Evolutionary conservation across 164 flowering plant genomes (phyloP), one percentile per base, ranked within the genome.

Genomic region (Vitis labrusca): DNA sequence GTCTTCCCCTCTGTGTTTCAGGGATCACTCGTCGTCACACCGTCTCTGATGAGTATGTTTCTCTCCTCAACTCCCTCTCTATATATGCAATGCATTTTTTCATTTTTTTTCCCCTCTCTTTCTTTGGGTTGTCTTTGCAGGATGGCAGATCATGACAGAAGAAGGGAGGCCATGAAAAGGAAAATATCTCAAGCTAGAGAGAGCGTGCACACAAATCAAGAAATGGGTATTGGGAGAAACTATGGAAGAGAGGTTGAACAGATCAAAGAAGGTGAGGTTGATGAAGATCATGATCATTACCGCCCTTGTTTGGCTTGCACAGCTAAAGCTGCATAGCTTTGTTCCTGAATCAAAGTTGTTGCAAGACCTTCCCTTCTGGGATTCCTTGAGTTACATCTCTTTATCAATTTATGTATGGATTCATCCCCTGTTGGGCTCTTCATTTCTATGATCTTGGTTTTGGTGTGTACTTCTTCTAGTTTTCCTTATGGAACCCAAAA

Each of bases 71-170:
- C 57, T 57, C 50, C 60, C 59, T 68, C 66, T 67, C 72, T 64
- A 27, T 66, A 23, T 23, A 37, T 37, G 44, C 44, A 3, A 37
- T 37, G 7, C 44, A 37, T 37, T 37, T 37, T 37, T 37, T 37
- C 44, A 37, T 3, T 37, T 37, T 15, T 50, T 66, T 14, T 55
- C n/a, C 9, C 44, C 58, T 29, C 11, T 5, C 30, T 5, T 64
- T 19, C 19, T 16, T 30, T 3, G n/a, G 10, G 6, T 49, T 9
- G 16, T 8, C 47, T 50, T 49, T 69, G 74, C 71, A 84, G 85
- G 73, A 82, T 82, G 65, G 85, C 77, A 44, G 88, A 84, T 82
- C 88, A 84, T 77, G 85, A 84, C 55, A 73, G 69, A 50, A 80
- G 84, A 76, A 82, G 85, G 74, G 71, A 77, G 56, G 80, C 77